phyloP scores from a whole-genome alignment of 2,329 filamentous ascomycete species.

The Hansfordia pulvinata region DNA sequence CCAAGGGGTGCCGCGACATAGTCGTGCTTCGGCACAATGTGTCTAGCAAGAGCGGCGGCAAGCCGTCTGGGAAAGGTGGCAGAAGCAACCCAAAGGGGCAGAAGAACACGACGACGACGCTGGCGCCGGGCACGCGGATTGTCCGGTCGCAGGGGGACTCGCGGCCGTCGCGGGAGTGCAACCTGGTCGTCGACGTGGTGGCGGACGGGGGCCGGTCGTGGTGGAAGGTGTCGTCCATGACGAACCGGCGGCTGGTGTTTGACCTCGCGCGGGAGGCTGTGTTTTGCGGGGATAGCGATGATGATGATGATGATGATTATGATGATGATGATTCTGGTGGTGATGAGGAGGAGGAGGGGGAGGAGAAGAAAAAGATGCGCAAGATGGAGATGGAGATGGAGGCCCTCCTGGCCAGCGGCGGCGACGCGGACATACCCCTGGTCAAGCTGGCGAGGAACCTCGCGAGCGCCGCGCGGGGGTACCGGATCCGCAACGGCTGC shows the following conservation, averaged over 20 bases:
- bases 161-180: conserved; percentile 9
- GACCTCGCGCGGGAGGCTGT: conserved; percentile 18
- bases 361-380: conserved; percentile 14
- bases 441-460: conserved; percentile 14
- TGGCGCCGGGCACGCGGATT: conserved; percentile 15
- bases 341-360: no score
- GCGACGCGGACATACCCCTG: conserved; percentile 14
- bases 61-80: no score
- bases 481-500: conserved; percentile 12
- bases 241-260: conserved; percentile 14
- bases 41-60: conserved; percentile 10
- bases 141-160: conserved; percentile 13
- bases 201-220: conserved; percentile 15
- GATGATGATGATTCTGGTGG: conserved; percentile 1
- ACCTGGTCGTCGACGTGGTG: conserved; percentile 14
- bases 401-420: not conserved
- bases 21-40: conserved; percentile 15
- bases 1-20: conserved; percentile 14
- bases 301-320: conserved; percentile 9
- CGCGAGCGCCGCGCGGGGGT: conserved; percentile 10
- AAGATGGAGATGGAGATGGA: conserved; percentile 5
- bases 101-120: no score
- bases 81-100: no score
- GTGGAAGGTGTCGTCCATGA: conserved; percentile 19
- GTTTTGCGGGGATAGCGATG: conserved; percentile 14